Percentiles rank a stretch among this genome's conserved stretches.
Evolutionary conservation across 2,329 filamentous ascomycete species (phyloP).

Genomic region (Trichophyton verrucosum): DNA sequence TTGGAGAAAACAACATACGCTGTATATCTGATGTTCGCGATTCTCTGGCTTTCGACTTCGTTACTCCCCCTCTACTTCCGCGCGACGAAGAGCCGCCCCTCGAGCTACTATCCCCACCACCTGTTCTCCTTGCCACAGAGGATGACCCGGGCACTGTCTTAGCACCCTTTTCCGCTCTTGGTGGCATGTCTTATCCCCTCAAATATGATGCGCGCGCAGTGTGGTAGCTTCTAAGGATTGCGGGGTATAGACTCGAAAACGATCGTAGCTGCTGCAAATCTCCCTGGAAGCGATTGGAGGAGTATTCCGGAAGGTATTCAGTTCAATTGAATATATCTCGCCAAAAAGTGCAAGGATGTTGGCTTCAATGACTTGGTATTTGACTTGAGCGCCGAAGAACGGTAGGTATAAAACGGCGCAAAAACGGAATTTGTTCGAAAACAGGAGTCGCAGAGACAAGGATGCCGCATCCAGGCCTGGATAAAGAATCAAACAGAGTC

Average conservation of each 20-base stretch:
- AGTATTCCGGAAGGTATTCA: not conserved
- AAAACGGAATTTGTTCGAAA: not conserved
- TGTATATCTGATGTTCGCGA: slow-evolving; percentile 24
- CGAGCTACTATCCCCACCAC: slow-evolving; percentile 4
- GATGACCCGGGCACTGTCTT: slow-evolving; percentile 7
- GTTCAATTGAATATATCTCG: not conserved
- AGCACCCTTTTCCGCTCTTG: slow-evolving; percentile 8
- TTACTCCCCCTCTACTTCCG: slow-evolving; percentile 8
- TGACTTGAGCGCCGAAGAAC: not conserved
- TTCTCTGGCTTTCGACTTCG: slow-evolving; percentile 11
- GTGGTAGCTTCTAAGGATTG: not conserved
- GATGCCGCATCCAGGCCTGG: not conserved
- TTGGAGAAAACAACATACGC: slow-evolving; percentile 22
- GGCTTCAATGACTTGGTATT: not conserved
- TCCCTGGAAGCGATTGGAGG: too few relatives aligned
- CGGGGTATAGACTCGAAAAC: not conserved
- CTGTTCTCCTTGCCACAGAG: slow-evolving; percentile 6
- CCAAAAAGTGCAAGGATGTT: not conserved
- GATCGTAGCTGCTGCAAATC: not conserved
- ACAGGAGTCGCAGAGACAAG: not conserved
- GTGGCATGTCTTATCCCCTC: slow-evolving; percentile 7
- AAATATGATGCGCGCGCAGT: not conserved
- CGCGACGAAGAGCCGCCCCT: slow-evolving; percentile 7
- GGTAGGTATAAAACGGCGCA: not conserved
- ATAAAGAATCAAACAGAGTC: not conserved